These are phyloP conservation scores for Apodospora peruviana DNA, from an alignment of 495 filamentous ascomycete genomes.

Conservation along the genomic window DNA sequence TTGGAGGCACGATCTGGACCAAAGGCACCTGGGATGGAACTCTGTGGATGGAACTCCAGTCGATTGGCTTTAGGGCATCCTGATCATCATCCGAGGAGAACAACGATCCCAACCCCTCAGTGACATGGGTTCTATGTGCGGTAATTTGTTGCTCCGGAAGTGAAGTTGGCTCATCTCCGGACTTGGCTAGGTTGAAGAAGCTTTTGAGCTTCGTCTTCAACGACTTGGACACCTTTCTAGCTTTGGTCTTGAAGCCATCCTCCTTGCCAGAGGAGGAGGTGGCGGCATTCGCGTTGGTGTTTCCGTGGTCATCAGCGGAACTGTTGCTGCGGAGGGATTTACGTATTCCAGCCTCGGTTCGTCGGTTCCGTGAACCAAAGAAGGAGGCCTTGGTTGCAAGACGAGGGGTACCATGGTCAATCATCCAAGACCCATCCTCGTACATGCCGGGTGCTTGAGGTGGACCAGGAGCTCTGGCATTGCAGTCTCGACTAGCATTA, in stretches of 20 bases:
- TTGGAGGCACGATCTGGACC: slow-evolving; percentile 30
- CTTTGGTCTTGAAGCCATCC: slow-evolving; percentile 42
- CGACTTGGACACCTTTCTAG: slow-evolving; percentile 54
- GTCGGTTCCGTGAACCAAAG: slow-evolving; percentile 36
- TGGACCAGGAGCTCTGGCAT: slow-evolving; percentile 14
- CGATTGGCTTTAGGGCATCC: not conserved
- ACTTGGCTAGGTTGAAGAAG: slow-evolving; percentile 48
- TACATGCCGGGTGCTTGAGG: slow-evolving; percentile 1
- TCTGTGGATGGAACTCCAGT: slow-evolving; percentile 32
- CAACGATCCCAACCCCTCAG: slow-evolving; percentile 21
- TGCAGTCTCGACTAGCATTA: slow-evolving; percentile 34
- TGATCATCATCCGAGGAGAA: not conserved
- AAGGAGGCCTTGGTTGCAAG: slow-evolving; percentile 41
- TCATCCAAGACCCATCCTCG: not conserved
- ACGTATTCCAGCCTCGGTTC: slow-evolving; percentile 45
- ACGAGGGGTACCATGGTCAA: slow-evolving; percentile 2
- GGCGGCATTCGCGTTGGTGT: slow-evolving; percentile 13
- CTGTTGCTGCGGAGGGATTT: slow-evolving; percentile 53
- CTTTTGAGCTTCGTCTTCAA: slow-evolving; percentile 58
- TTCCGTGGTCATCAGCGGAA: slow-evolving; percentile 28
- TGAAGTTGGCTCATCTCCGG: slow-evolving; percentile 30
- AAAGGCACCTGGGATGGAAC: slow-evolving; percentile 38
- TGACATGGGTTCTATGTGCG: slow-evolving; percentile 41
- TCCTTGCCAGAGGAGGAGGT: slow-evolving; percentile 16
- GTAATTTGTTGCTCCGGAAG: slow-evolving; percentile 48